Evolutionary conservation across 2,329 filamentous ascomycete genomes (phyloP).

Genomic region (Talaromyces islandicus): DNA sequence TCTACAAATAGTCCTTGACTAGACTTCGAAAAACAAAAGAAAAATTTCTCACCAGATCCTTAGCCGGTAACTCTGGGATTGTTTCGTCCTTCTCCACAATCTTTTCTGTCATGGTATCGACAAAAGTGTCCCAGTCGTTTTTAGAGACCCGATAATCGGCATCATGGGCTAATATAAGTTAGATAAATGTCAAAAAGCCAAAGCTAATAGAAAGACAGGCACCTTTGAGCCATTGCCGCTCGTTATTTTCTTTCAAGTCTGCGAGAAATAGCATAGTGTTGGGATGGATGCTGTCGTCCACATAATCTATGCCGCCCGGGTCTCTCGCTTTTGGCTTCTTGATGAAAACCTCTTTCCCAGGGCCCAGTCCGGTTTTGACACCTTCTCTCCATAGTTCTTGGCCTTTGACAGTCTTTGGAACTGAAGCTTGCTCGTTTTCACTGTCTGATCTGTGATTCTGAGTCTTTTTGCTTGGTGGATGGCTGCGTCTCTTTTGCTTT

Average conservation of each 20-base stretch:
- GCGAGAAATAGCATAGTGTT: slow-evolving; percentile 58
- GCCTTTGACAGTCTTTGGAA: slow-evolving; percentile 22
- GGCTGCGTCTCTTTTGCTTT: slow-evolving; percentile 20
- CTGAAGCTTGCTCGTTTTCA: slow-evolving; percentile 3
- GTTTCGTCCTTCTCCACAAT: slow-evolving; percentile 70
- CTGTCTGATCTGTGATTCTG: slow-evolving; percentile 5
- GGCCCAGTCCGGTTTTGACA: slow-evolving; percentile 49
- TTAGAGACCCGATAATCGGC: slow-evolving; percentile 70
- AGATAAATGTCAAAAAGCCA: not conserved
- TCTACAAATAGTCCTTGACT: not conserved
- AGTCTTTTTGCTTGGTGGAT: slow-evolving; percentile 7
- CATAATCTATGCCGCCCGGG: slow-evolving; percentile 53
- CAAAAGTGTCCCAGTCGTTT: slow-evolving; percentile 75
- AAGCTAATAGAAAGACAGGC: slow-evolving; percentile 14
- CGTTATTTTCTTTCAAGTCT: slow-evolving; percentile 56
- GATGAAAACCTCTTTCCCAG: slow-evolving; percentile 57
- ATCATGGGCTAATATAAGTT: slow-evolving; percentile 59
- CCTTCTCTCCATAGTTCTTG: slow-evolving; percentile 53
- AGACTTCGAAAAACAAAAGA: not conserved
- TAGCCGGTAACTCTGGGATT: slow-evolving; percentile 76
- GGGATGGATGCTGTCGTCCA: slow-evolving; percentile 54
- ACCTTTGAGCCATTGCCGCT: slow-evolving; percentile 60
- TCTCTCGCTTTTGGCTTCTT: slow-evolving; percentile 58
- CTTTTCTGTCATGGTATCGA: slow-evolving; percentile 64
- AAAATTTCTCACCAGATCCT: slow-evolving; percentile 59